phyloP scores from a whole-genome alignment of 331 rosid species.

The Quercus lobata region DNA sequence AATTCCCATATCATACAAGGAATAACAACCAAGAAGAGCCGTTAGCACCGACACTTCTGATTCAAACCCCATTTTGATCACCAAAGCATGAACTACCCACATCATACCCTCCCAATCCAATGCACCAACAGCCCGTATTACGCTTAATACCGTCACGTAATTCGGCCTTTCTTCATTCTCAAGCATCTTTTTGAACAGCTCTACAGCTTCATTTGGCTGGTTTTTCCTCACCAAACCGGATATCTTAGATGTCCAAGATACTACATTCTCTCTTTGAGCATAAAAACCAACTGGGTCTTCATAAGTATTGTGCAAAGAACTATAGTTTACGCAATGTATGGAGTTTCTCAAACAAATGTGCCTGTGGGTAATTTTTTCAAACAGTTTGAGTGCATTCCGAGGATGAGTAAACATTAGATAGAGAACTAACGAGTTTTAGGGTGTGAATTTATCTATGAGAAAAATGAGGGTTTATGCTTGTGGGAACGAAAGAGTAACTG shows the following conservation, averaged over 20 bases:
- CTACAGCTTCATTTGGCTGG: conserved; percentile 11
- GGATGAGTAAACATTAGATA: background rate
- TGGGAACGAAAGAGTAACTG: background rate
- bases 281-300: conserved; percentile 14
- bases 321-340: background rate
- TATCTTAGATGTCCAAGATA: conserved; percentile 9
- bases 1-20: conserved; percentile 6
- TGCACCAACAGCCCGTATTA: conserved; percentile 8
- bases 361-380: background rate
- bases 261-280: background rate
- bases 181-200: conserved; percentile 11
- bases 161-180: conserved; percentile 13
- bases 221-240: conserved; percentile 14
- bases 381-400: conserved; percentile 1
- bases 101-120: conserved; percentile 9
- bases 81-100: conserved; percentile 1
- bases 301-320: background rate
- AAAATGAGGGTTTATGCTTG: background rate
- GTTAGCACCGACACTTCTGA: conserved; percentile 8
- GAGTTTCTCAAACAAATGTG: background rate
- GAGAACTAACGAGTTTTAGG: background rate
- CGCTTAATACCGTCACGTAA: conserved; percentile 7
- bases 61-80: conserved; percentile 19
- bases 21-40: conserved; percentile 15
- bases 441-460: background rate